These are phyloP conservation scores for Pistacia vera DNA, from an alignment of 345 rosid species.

Conservation along the genomic window DNA sequence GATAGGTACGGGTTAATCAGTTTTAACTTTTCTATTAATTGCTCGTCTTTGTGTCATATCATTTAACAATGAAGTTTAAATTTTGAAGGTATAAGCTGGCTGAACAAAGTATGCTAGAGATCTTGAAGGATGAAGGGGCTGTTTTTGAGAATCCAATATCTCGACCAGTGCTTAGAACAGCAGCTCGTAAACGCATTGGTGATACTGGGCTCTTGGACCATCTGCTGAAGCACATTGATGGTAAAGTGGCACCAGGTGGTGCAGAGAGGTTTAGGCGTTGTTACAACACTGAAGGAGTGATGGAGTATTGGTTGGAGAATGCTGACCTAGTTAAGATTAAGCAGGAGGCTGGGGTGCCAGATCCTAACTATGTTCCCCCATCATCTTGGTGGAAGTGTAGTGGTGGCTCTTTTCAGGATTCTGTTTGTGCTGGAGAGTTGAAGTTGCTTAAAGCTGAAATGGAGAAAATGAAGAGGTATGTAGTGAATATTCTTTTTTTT, in stretches of 20 bases:
- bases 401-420: conserved; percentile 38
- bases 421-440: conserved; percentile 43
- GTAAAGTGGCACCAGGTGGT: conserved; percentile 86
- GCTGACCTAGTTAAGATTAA: conserved; percentile 66
- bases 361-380: conserved; percentile 63
- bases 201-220: conserved; percentile 98
- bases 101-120: conserved; percentile 61
- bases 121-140: conserved; percentile 81
- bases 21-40: conserved; percentile 13
- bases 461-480: conserved; percentile 58
- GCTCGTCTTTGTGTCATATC: neutral
- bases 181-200: conserved; percentile 72
- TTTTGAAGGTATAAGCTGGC: conserved; percentile 66
- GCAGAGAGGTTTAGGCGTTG: conserved; percentile 81
- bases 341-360: conserved; percentile 64
- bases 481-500: neutral
- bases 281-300: conserved; percentile 72
- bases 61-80: neutral
- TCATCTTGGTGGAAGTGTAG: conserved; percentile 57
- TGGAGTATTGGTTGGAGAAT: conserved; percentile 95
- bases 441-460: conserved; percentile 58
- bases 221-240: conserved; percentile 85
- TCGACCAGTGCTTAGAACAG: conserved; percentile 54
- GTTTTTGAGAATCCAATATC: conserved; percentile 65
- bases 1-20: conserved; percentile 53